phyloP scores from a whole-genome alignment of 352 stramenopile genomes.

The Globisporangium ultimum region DNA sequence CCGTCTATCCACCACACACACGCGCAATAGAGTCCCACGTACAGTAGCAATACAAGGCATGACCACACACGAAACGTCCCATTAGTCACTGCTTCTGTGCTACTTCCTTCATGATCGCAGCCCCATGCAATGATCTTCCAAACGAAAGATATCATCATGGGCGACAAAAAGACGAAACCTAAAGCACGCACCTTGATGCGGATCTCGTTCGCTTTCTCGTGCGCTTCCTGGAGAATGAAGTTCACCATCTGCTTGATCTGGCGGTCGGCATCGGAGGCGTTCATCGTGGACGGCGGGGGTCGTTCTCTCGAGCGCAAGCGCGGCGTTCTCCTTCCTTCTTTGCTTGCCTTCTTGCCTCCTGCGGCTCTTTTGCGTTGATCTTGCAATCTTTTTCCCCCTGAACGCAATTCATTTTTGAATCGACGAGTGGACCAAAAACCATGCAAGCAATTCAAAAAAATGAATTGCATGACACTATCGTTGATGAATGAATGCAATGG shows the following conservation, averaged over 20 bases:
- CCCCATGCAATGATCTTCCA: neutral
- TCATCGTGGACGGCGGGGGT: constrained; percentile 46
- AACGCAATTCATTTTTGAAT: constrained; percentile 16
- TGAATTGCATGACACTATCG: constrained; percentile 6
- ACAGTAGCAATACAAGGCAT: constrained; percentile 9
- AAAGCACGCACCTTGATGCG: constrained; percentile 88
- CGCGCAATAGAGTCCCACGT: too few species aligned
- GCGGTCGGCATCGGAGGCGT: constrained; percentile 77
- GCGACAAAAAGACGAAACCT: neutral
- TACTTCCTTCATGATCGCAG: too few species aligned
- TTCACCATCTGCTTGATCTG: constrained; percentile 97
- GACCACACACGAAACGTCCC: neutral
- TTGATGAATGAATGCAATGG: neutral
- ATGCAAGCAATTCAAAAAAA: constrained; percentile 8
- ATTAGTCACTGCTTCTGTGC: neutral
- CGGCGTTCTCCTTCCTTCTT: constrained; percentile 3
- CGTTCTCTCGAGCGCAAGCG: neutral
- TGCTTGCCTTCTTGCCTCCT: constrained; percentile 8
- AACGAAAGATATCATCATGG: neutral
- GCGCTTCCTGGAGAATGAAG: constrained; percentile 99
- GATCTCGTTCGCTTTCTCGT: constrained; percentile 99
- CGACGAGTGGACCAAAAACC: neutral
- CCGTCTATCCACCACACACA: constrained; percentile 68
- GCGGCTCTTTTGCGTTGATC: constrained; percentile 5
- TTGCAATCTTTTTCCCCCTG: constrained; percentile 11